A percentile compares a stretch with the other conserved stretches of the same genome.
Evolutionary conservation across 352 stramenopile species (phyloP).

Genomic region (Saprolegnia diclina): DNA sequence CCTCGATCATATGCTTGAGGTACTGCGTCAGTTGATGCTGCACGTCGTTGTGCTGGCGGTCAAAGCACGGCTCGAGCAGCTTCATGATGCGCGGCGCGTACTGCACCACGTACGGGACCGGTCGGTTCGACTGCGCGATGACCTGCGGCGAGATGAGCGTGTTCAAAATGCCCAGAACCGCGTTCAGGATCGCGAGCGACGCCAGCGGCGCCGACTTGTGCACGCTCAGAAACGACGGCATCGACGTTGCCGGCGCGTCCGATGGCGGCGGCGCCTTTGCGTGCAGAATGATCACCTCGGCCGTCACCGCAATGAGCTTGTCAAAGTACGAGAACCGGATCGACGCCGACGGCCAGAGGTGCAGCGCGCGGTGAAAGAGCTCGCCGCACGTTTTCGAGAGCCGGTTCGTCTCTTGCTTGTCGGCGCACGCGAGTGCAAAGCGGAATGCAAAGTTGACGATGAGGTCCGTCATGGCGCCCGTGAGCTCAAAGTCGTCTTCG

Average conservation of each 20-base stretch:
- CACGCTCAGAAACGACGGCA: slow-evolving; percentile 75
- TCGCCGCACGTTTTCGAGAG: slow-evolving; percentile 85
- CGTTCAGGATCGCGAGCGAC: slow-evolving; percentile 81
- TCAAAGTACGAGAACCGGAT: slow-evolving; percentile 90
- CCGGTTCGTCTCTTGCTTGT: slow-evolving; percentile 83
- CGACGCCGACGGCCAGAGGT: slow-evolving; percentile 73
- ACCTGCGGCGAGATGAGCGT: slow-evolving; percentile 73
- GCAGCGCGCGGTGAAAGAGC: slow-evolving; percentile 81
- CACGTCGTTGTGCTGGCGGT: slow-evolving; percentile 73
- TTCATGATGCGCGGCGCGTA: slow-evolving; percentile 87
- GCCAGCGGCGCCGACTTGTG: slow-evolving; percentile 77
- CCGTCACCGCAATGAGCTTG: slow-evolving; percentile 86
- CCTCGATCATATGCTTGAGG: slow-evolving; percentile 65
- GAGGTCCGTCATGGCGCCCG: slow-evolving; percentile 81
- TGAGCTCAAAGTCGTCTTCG: slow-evolving; percentile 86
- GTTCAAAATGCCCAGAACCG: slow-evolving; percentile 83
- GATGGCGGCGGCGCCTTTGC: slow-evolving; percentile 32
- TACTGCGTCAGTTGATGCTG: slow-evolving; percentile 65
- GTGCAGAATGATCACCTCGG: slow-evolving; percentile 75
- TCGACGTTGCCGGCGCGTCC: slow-evolving; percentile 36
- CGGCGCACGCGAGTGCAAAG: slow-evolving; percentile 80
- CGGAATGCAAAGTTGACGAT: slow-evolving; percentile 90
- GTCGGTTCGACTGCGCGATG: slow-evolving; percentile 58
- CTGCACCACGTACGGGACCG: slow-evolving; percentile 79
- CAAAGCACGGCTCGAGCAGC: slow-evolving; percentile 83